phyloP scores from a whole-genome alignment of 2,329 filamentous ascomycete genomes.

The Diaporthe longicolla region DNA sequence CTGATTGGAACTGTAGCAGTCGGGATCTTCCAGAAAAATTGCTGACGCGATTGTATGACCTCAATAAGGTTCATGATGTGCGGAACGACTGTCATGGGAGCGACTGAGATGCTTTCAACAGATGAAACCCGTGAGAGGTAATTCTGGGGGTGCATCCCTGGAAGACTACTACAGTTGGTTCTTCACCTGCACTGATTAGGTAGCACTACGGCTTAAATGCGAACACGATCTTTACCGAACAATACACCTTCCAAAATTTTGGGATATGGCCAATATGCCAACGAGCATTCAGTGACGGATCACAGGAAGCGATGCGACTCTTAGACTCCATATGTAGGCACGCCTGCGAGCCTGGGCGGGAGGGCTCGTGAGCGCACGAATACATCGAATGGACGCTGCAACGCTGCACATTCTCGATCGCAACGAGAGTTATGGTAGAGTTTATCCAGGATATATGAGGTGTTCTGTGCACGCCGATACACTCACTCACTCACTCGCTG shows the following conservation, averaged over 20 bases:
- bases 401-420: neutral
- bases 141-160: neutral
- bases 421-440: neutral
- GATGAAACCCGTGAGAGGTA: neutral
- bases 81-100: slow-evolving; percentile 2
- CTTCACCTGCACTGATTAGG: neutral
- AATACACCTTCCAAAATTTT: neutral
- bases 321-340: neutral
- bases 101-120: slow-evolving; percentile 6
- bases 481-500: no score
- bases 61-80: neutral
- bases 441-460: neutral
- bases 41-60: no score
- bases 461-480: neutral
- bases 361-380: neutral
- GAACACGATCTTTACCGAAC: neutral
- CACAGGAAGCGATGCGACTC: neutral
- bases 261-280: no score
- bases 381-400: neutral
- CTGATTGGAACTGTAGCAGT: neutral
- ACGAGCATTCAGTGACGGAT: neutral
- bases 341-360: neutral
- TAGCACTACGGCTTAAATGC: neutral
- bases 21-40: neutral
- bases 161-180: neutral